Percentiles rank a stretch among this genome's conserved stretches.
phyloP scores from a whole-genome alignment of 1,284 basidiomycete species.

The Microbotryum silenes-acaulis region DNA sequence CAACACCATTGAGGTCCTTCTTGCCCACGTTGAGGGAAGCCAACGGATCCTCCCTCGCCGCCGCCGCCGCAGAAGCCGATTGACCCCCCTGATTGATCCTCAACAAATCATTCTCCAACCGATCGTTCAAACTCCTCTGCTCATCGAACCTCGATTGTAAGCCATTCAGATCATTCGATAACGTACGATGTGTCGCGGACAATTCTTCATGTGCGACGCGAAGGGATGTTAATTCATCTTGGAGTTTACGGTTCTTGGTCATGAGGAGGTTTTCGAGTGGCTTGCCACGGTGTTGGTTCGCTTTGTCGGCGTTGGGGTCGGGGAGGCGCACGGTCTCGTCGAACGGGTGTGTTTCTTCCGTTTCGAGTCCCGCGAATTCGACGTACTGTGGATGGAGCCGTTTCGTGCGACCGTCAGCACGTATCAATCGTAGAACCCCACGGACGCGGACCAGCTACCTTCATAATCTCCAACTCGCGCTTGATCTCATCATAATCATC shows the following conservation, averaged over 20 bases:
- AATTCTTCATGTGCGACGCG: constrained; percentile 76
- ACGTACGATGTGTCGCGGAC: constrained; percentile 55
- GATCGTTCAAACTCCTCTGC: constrained; percentile 72
- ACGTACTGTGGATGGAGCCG: constrained; percentile 57
- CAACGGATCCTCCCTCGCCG: constrained; percentile 48
- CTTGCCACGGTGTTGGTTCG: constrained; percentile 62
- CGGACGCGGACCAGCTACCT: constrained; percentile 50
- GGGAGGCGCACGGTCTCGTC: constrained; percentile 71
- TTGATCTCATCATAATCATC: constrained; percentile 90
- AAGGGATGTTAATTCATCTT: constrained; percentile 86
- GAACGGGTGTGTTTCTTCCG: constrained; percentile 42
- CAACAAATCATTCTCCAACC: constrained; percentile 81
- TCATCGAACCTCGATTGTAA: constrained; percentile 64
- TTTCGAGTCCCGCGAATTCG: constrained; percentile 64
- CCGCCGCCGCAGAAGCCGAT: background rate
- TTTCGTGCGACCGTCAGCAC: background rate
- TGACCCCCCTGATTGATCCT: constrained; percentile 54
- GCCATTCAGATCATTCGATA: constrained; percentile 54
- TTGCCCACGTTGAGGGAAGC: constrained; percentile 64
- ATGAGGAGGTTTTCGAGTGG: constrained; percentile 85
- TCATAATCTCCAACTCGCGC: constrained; percentile 92
- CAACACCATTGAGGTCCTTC: constrained; percentile 39
- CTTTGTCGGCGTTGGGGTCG: constrained; percentile 75
- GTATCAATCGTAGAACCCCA: background rate
- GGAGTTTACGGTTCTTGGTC: constrained; percentile 86